These are phyloP conservation scores for Lasiosphaeria ovina DNA, from an alignment of 495 filamentous ascomycete genomes.

Conservation along the genomic window DNA sequence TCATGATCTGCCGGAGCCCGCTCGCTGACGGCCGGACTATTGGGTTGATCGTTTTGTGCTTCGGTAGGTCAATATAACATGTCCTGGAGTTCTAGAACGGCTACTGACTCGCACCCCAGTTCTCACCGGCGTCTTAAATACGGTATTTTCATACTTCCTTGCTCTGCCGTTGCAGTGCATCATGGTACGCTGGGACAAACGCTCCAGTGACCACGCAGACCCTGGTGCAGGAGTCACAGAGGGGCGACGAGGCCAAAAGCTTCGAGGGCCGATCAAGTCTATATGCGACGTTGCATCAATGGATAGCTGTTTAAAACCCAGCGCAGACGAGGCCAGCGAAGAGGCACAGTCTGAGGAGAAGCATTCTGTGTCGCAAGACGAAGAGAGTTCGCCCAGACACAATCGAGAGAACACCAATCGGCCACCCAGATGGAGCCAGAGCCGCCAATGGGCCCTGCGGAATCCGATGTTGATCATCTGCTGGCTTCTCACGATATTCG, in stretches of 20 bases:
- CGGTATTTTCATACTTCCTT: constrained; percentile 20
- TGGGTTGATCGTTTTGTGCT: constrained; percentile 37
- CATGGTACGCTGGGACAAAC: constrained; percentile 25
- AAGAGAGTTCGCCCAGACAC: not conserved
- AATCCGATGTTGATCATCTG: constrained; percentile 28
- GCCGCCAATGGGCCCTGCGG: constrained; percentile 8
- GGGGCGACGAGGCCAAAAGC: not conserved
- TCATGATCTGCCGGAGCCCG: constrained; percentile 43
- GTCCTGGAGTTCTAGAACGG: not conserved
- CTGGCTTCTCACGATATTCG: constrained; percentile 23
- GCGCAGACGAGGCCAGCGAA: not conserved
- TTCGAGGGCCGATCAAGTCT: constrained; percentile 8
- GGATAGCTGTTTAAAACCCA: constrained; percentile 10
- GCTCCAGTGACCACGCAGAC: not conserved
- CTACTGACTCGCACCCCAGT: constrained; percentile 21
- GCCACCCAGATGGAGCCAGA: not conserved
- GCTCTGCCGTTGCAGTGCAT: constrained; percentile 25
- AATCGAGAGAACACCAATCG: not conserved
- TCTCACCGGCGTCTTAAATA: constrained; percentile 31
- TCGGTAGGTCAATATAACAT: constrained; percentile 28
- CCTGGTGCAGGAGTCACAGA: constrained; percentile 3
- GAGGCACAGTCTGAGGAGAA: not conserved
- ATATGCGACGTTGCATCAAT: constrained; percentile 11
- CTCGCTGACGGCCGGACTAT: constrained; percentile 30
- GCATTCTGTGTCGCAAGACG: not conserved